These are phyloP conservation scores for Candida nemodendra DNA, from an alignment of 805 yeast species.

Conservation along the genomic window DNA sequence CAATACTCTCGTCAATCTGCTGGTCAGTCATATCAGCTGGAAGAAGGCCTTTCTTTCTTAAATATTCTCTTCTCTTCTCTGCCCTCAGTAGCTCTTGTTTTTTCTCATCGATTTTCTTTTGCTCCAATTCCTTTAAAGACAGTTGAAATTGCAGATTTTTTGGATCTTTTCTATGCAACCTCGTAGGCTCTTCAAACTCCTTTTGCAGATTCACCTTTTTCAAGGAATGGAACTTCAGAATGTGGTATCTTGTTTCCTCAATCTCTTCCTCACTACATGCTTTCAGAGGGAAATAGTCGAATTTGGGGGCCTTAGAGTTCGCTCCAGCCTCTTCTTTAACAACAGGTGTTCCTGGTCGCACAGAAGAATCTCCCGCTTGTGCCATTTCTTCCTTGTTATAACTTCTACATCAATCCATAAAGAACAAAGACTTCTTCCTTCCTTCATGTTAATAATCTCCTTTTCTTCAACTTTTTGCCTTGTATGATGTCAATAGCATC, in stretches of 20 bases:
- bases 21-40: constrained; percentile 21
- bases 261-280: constrained; percentile 73
- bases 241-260: constrained; percentile 71
- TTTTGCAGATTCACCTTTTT: constrained; percentile 67
- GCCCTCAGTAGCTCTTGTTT: constrained; percentile 41
- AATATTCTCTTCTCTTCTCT: constrained; percentile 38
- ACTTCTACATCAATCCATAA: too few species aligned
- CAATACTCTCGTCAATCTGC: constrained; percentile 31
- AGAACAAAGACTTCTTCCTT: too few species aligned
- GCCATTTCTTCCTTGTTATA: too few species aligned
- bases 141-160: constrained; percentile 84
- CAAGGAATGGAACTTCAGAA: constrained; percentile 75
- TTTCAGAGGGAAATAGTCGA: constrained; percentile 55
- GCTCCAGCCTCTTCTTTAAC: constrained; percentile 7
- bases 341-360: background rate
- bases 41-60: constrained; percentile 16
- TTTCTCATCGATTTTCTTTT: constrained; percentile 49
- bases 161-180: constrained; percentile 93
- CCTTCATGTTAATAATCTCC: too few species aligned
- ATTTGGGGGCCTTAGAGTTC: constrained; percentile 19
- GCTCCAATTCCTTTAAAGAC: constrained; percentile 72
- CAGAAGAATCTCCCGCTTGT: too few species aligned
- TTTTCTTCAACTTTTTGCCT: too few species aligned
- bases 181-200: constrained; percentile 76
- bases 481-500: too few species aligned